Percentiles rank a stretch among this genome's conserved stretches.
Conservation (phyloP, 805 yeast species). For the Kluyveromyces aestuarii region DNA sequence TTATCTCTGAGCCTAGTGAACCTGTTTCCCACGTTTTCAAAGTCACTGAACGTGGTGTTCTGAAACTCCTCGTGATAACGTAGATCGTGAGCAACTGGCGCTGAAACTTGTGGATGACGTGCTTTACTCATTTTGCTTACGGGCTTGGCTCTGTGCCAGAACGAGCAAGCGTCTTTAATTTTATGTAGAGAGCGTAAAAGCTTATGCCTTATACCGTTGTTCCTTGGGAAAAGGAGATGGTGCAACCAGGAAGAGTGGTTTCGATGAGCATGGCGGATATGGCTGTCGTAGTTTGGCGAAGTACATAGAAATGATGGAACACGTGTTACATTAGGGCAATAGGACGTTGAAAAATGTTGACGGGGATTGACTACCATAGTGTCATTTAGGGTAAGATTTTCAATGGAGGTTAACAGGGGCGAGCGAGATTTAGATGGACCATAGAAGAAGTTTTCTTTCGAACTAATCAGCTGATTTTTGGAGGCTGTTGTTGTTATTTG, state of each 20-base stretch:
- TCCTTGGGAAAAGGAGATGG: neutral
- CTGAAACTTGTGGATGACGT: neutral
- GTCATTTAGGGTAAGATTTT: too few relatives aligned
- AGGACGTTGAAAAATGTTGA: neutral
- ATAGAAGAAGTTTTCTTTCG: too few relatives aligned
- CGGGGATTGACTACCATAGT: neutral
- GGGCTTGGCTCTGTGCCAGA: neutral
- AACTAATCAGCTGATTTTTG: too few relatives aligned
- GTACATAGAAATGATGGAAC: neutral
- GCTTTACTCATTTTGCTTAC: neutral
- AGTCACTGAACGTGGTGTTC: constrained; percentile 6
- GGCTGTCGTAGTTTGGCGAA: neutral
- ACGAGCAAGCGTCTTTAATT: neutral
- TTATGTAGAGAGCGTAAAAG: neutral
- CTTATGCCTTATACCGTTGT: neutral
- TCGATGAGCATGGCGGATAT: neutral
- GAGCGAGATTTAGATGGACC: too few relatives aligned
- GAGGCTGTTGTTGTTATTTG: neutral
- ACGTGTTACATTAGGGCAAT: neutral
- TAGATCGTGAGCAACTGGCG: neutral
- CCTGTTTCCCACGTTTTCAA: constrained; percentile 2
- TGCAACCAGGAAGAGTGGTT: neutral
- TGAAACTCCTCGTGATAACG: constrained; percentile 1
- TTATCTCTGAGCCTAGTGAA: constrained; percentile 3
- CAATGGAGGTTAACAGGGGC: too few relatives aligned